A percentile compares a stretch with the other conserved stretches of the same genome.
Conservation (phyloP, 768 basidiomycete species). For the Daedaleopsis sinensis region DNA sequence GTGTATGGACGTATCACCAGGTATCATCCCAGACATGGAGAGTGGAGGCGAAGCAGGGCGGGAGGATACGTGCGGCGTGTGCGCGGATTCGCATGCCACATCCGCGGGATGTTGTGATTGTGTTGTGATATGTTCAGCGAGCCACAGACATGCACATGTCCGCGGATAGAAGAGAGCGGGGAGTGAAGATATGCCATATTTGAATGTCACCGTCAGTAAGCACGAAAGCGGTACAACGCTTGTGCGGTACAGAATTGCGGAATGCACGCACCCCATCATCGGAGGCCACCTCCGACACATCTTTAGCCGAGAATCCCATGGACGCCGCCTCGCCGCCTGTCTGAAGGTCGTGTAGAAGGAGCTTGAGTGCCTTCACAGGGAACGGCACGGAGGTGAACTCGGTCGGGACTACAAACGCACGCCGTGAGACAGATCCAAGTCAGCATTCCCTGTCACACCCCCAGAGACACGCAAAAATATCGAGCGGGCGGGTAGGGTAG, state of each 20-base stretch:
- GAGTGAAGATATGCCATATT: no score
- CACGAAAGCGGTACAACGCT: background rate
- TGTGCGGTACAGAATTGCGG: background rate
- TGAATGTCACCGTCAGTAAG: no score
- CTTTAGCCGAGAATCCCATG: conserved; percentile 47
- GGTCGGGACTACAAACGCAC: conserved; percentile 63
- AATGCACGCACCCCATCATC: conserved; percentile 69
- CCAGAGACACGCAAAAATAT: background rate
- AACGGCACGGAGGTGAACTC: conserved; percentile 87
- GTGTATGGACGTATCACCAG: no score
- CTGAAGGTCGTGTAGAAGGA: conserved; percentile 83
- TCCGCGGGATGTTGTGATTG: no score
- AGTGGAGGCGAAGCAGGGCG: background rate
- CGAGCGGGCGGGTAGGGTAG: conserved; percentile 1
- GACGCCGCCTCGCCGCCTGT: conserved; percentile 75
- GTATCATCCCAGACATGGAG: background rate
- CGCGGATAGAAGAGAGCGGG: background rate
- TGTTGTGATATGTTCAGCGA: no score
- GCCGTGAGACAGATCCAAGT: conserved; percentile 2
- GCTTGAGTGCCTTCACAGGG: conserved; percentile 90
- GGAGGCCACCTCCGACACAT: conserved; percentile 60
- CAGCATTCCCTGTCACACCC: conserved; percentile 19
- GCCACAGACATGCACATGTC: no score
- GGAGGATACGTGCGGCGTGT: no score
- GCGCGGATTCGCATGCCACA: no score